These are phyloP conservation scores for Stromatinia cepivora DNA, from an alignment of 2,329 filamentous ascomycete genomes.

Conservation along the genomic window DNA sequence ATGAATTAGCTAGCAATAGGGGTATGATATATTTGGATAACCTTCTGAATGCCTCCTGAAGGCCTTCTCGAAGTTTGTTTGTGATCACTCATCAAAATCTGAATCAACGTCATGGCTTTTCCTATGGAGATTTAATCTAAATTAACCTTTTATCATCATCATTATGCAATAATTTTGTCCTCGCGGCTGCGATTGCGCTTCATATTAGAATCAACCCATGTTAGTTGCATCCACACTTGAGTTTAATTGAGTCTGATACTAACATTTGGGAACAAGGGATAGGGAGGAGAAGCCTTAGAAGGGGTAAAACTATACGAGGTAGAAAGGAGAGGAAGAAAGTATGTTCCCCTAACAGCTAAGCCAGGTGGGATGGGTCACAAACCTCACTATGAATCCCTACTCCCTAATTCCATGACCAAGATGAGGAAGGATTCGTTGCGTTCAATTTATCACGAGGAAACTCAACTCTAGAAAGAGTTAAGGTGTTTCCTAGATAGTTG, in stretches of 20 bases:
- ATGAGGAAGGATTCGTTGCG: not conserved
- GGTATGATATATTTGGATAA: not conserved
- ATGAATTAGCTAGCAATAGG: not conserved
- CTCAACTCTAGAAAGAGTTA: not conserved
- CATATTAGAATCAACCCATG: constrained; percentile 7
- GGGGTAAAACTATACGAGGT: too few relatives aligned
- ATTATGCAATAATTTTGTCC: not conserved
- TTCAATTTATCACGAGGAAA: not conserved
- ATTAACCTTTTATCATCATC: not conserved
- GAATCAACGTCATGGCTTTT: constrained; percentile 11
- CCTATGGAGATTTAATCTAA: constrained; percentile 8
- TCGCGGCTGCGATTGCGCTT: constrained; percentile 11
- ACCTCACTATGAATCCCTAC: not conserved
- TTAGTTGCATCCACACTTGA: constrained; percentile 3
- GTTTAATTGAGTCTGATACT: not conserved
- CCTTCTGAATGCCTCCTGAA: not conserved
- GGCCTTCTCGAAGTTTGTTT: not conserved
- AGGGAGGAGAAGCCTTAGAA: not conserved
- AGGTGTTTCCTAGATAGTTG: too few relatives aligned
- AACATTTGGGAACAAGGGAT: not conserved
- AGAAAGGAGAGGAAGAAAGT: not conserved
- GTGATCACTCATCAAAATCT: not conserved
- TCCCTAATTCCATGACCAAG: not conserved
- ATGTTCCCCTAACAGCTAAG: not conserved
- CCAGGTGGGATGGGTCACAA: constrained; percentile 19